These are phyloP conservation scores for Volutella citrinella DNA, from an alignment of 2,329 filamentous ascomycete species.

Conservation along the genomic window DNA sequence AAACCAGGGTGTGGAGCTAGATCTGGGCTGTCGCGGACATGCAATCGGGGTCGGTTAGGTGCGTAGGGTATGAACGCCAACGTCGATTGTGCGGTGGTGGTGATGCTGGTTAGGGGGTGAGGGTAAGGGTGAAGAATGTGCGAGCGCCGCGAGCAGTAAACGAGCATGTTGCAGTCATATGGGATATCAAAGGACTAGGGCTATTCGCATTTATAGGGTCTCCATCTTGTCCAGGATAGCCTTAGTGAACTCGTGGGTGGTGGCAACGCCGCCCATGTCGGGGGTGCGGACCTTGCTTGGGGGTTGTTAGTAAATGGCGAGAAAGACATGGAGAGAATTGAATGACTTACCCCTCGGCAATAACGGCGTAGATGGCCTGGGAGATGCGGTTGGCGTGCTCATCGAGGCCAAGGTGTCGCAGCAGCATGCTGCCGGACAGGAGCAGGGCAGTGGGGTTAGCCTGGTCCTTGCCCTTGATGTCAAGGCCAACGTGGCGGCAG, in stretches of 20 bases:
- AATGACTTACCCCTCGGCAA: conserved; percentile 77
- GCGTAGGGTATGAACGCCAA: too few relatives aligned
- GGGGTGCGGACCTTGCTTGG: conserved; percentile 79
- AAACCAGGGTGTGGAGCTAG: too few relatives aligned
- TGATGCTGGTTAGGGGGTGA: too few relatives aligned
- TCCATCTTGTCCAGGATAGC: conserved; percentile 97
- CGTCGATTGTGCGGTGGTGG: too few relatives aligned
- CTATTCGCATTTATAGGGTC: conserved; percentile 51
- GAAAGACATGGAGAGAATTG: fast-evolving
- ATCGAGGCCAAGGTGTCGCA: conserved; percentile 94
- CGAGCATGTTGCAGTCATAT: conserved; percentile 19
- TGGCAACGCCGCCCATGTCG: conserved; percentile 90
- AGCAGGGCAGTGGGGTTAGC: conserved; percentile 97
- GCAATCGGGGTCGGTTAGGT: too few relatives aligned
- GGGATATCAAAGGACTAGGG: conserved; percentile 22
- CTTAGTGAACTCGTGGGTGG: conserved; percentile 92
- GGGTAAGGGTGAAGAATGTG: too few relatives aligned
- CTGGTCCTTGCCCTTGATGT: conserved; percentile 99
- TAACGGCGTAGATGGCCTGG: conserved; percentile 74
- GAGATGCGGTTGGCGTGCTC: conserved; percentile 98
- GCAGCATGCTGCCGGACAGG: conserved; percentile 92
- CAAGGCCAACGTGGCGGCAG: conserved; percentile 97
- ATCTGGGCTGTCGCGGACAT: too few relatives aligned
- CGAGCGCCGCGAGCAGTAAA: too few relatives aligned
- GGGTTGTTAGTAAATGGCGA: conserved; percentile 36